Conservation (phyloP, 2,329 filamentous ascomycete species). For the Aspergillus tubingensis region DNA sequence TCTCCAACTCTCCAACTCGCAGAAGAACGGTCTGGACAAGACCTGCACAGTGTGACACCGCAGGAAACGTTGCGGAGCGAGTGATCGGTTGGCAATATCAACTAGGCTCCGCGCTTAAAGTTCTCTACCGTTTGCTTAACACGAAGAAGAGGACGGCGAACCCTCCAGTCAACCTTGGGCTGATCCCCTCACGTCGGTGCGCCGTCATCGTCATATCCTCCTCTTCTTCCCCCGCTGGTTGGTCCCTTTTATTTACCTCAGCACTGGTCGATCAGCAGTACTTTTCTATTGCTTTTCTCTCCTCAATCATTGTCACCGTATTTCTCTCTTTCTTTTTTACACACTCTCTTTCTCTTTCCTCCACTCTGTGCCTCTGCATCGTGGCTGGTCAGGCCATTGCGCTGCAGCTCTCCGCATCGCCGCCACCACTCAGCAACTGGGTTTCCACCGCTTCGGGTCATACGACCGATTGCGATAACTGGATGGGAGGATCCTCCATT, state of each 20-base stretch:
- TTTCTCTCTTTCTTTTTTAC: slow-evolving; percentile 2
- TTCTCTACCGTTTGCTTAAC: neutral
- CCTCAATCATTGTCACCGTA: slow-evolving; percentile 1
- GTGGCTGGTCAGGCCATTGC: slow-evolving; percentile 6
- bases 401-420: slow-evolving; percentile 10
- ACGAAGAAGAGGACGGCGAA: neutral
- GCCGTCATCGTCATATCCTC: neutral
- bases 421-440: neutral
- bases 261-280: neutral
- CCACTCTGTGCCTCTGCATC: neutral
- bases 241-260: neutral
- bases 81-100: neutral
- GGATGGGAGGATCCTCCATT: neutral
- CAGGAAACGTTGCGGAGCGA: neutral
- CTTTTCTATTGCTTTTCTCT: neutral
- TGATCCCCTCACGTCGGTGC: slow-evolving; percentile 12
- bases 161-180: neutral
- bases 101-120: neutral
- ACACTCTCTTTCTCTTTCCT: neutral
- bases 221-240: neutral
- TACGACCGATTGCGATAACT: slow-evolving; percentile 7
- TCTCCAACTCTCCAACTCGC: neutral
- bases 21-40: slow-evolving; percentile 7
- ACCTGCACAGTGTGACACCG: slow-evolving; percentile 2
- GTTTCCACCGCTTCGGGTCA: slow-evolving; percentile 3